These are phyloP conservation scores for Gossypium herbaceum DNA, from an alignment of 345 rosid genomes.

Conservation along the genomic window DNA sequence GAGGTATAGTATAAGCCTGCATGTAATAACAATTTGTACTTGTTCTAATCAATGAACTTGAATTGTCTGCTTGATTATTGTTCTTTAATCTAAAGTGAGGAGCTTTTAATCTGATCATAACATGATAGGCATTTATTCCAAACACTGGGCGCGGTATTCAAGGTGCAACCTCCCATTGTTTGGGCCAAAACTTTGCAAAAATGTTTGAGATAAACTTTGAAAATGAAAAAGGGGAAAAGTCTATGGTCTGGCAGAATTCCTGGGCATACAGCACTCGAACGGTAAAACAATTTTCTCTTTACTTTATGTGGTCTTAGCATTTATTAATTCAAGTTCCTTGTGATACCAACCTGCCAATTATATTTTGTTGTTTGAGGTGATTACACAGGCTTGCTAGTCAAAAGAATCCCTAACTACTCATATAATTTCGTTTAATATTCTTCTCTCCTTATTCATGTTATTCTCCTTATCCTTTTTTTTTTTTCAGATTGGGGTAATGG, in stretches of 20 bases:
- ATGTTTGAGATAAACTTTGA: slow-evolving; percentile 93
- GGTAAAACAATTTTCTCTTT: slow-evolving; percentile 31
- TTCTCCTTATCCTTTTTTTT: neutral
- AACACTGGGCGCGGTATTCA: slow-evolving; percentile 96
- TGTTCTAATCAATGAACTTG: neutral
- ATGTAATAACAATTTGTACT: neutral
- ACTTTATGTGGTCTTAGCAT: slow-evolving; percentile 1
- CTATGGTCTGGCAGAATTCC: slow-evolving; percentile 97
- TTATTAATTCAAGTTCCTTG: neutral
- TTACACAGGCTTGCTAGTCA: neutral
- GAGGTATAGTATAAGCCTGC: slow-evolving; percentile 47
- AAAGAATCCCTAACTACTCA: neutral
- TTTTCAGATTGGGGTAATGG: slow-evolving; percentile 89
- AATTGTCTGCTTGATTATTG: slow-evolving; percentile 5
- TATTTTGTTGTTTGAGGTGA: slow-evolving; percentile 1
- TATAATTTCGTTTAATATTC: neutral
- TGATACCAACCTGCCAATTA: neutral
- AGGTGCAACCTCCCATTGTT: slow-evolving; percentile 97
- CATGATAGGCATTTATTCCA: slow-evolving; percentile 84
- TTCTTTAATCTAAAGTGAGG: neutral
- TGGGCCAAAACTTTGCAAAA: slow-evolving; percentile 96
- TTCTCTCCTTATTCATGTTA: neutral
- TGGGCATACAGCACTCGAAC: slow-evolving; percentile 98
- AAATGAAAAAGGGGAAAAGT: slow-evolving; percentile 88
- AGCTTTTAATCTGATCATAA: slow-evolving; percentile 6